Evolutionary conservation across 345 rosid species (phyloP).

Genomic region (Corymbia maculata): DNA sequence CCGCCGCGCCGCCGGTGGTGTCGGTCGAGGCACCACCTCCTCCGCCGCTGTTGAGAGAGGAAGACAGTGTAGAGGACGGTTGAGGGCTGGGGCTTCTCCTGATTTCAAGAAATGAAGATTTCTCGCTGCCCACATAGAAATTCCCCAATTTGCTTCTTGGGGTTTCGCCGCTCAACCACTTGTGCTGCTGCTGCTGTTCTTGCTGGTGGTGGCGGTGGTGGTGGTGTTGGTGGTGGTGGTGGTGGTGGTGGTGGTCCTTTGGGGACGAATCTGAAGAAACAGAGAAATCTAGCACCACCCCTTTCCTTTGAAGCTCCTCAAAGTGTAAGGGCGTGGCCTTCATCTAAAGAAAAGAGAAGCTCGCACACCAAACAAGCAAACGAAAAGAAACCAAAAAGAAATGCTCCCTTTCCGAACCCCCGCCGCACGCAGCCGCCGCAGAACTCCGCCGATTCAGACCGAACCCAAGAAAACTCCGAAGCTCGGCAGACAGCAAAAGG

Average conservation of each 20-base stretch:
- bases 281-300: conserved; percentile 32
- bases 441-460: background rate
- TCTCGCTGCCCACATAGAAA: conserved; percentile 19
- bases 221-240: background rate
- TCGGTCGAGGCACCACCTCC: background rate
- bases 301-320: conserved; percentile 76
- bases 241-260: conserved; percentile 8
- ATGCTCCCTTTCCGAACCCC: background rate
- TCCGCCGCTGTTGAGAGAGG: conserved; percentile 36
- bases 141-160: conserved; percentile 11
- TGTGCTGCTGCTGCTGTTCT: conserved; percentile 10
- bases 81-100: conserved; percentile 58
- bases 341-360: conserved; percentile 14
- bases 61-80: conserved; percentile 48
- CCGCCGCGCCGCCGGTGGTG: background rate
- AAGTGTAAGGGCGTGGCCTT: conserved; percentile 81
- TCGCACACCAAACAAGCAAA: background rate
- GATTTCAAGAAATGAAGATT: conserved; percentile 12
- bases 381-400: background rate
- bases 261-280: conserved; percentile 28
- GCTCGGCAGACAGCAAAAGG: background rate
- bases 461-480: background rate
- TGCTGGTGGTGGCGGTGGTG: background rate
- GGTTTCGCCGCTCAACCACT: conserved; percentile 8
- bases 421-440: background rate